Base-by-base conservation (phyloP, 2,329 filamentous ascomycete species). In the Cladosporium colombiae region DNA sequence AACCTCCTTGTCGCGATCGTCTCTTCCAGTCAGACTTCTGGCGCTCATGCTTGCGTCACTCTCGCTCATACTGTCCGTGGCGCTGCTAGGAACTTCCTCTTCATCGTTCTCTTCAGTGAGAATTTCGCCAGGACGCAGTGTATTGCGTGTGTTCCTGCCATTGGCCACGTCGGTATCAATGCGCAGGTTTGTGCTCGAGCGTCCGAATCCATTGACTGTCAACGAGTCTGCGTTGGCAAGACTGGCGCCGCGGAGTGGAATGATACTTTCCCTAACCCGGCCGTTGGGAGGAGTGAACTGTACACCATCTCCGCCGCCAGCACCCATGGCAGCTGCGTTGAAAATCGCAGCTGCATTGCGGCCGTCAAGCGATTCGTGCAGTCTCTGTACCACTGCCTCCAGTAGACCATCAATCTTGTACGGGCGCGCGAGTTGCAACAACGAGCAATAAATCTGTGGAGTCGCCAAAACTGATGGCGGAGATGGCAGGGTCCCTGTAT, bases 321-420 rank as follows among this genome's bases (percentile, higher is more conserved):
- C 95, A 0, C 93, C 95, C 95, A 98, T 98, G 62, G 95, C 95
- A 0, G 94, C 95, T 0, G 95, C 95, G 70, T 99, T 99, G 83
- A 99, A 99, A 0, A 99, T 93, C 6, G 95, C 95, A 0, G 95
- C 95, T 0, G 95, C 94, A 71, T 98, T 99, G 56, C 94, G 87
- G 57, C 92, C 95, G 76, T 99, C 95, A 4, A 99, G 86, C 0
- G 96, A 86, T 33, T 91, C 86, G 74, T 99, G 95, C 0, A 99
- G 84, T 8, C 94, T 88, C 78, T 98, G 93, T 11, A 98, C 92
- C 1, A 96, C 92, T 0, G 92, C 92, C 80, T 99, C 95, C 1
- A 98, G 83, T 2, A 99, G 85, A 0, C 95, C 95, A 72, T 98
- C 93, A 56, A 99, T 86, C 69, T 93, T 91, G 77, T 99, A 99